Evolutionary conservation across 192 early-diverging fungal genomes (phyloP).

Genomic region (Coemansia sp.): DNA sequence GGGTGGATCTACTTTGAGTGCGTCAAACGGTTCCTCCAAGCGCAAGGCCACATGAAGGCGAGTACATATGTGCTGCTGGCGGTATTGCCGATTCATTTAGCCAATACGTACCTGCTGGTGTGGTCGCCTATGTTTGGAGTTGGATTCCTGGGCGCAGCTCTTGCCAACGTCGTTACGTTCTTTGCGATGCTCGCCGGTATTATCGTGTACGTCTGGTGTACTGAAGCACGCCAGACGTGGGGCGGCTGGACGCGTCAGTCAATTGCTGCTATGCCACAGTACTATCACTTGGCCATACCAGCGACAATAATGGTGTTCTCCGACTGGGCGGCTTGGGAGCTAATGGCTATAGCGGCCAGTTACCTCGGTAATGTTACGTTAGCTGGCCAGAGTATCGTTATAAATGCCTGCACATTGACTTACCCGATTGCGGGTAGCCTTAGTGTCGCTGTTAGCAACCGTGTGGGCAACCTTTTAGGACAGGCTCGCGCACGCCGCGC

Average conservation of each 20-base stretch:
- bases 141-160: constrained; percentile 84
- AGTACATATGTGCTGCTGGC: constrained; percentile 72
- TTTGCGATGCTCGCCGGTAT: constrained; percentile 70
- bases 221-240: constrained; percentile 65
- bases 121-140: constrained; percentile 65
- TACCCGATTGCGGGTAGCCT: constrained; percentile 52
- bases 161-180: constrained; percentile 77
- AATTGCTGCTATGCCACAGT: constrained; percentile 49
- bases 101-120: constrained; percentile 81
- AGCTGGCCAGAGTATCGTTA: constrained; percentile 61
- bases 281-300: constrained; percentile 69
- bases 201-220: constrained; percentile 61
- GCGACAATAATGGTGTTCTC: constrained; percentile 75
- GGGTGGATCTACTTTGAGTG: constrained; percentile 83
- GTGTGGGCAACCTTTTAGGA: constrained; percentile 58
- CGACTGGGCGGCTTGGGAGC: constrained; percentile 62
- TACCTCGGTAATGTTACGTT: constrained; percentile 61
- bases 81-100: constrained; percentile 71
- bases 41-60: constrained; percentile 90
- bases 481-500: constrained; percentile 43
- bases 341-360: constrained; percentile 54
- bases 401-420: constrained; percentile 57
- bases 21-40: constrained; percentile 83
- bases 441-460: constrained; percentile 58
- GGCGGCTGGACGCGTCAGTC: constrained; percentile 65